phyloP scores from a whole-genome alignment of 2,329 filamentous ascomycete genomes.

The Beauveria sp. region DNA sequence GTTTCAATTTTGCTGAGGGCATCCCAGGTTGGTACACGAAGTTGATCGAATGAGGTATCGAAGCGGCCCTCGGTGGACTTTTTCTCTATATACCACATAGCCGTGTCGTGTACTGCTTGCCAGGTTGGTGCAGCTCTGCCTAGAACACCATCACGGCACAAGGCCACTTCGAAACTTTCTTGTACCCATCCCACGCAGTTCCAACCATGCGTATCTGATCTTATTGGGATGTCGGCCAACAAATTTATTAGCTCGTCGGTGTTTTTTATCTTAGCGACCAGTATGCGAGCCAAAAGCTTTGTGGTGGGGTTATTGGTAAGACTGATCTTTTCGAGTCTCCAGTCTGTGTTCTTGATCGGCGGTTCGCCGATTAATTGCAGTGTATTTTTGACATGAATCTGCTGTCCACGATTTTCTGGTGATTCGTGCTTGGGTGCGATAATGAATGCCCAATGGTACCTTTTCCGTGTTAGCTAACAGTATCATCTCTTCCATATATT shows the following conservation, averaged over 20 bases:
- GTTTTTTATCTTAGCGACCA: slow-evolving; percentile 26
- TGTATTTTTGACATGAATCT: slow-evolving; percentile 28
- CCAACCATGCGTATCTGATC: slow-evolving; percentile 25
- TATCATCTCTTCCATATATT: not conserved
- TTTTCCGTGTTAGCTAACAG: slow-evolving; percentile 9
- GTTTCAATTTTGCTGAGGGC: slow-evolving; percentile 22
- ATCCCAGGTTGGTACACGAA: slow-evolving; percentile 28
- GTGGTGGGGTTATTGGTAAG: slow-evolving; percentile 22
- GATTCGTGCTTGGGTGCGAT: slow-evolving; percentile 27
- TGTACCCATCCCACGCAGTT: slow-evolving; percentile 36
- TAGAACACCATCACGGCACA: slow-evolving; percentile 23
- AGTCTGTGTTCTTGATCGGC: not conserved
- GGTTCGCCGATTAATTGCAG: not conserved
- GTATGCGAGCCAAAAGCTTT: slow-evolving; percentile 19
- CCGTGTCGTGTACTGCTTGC: slow-evolving; percentile 25
- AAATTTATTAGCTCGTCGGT: slow-evolving; percentile 19
- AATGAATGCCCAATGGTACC: slow-evolving; percentile 32
- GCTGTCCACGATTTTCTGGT: slow-evolving; percentile 1
- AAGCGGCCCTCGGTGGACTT: slow-evolving; percentile 34
- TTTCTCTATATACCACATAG: slow-evolving; percentile 29
- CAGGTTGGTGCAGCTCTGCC: slow-evolving; percentile 25
- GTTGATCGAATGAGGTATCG: slow-evolving; percentile 26
- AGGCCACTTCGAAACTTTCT: slow-evolving; percentile 27
- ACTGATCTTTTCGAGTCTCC: slow-evolving; percentile 10
- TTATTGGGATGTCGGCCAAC: slow-evolving; percentile 23